These are phyloP conservation scores for Aspergillus egyptiacus DNA, from an alignment of 495 filamentous ascomycete genomes.

Conservation along the genomic window DNA sequence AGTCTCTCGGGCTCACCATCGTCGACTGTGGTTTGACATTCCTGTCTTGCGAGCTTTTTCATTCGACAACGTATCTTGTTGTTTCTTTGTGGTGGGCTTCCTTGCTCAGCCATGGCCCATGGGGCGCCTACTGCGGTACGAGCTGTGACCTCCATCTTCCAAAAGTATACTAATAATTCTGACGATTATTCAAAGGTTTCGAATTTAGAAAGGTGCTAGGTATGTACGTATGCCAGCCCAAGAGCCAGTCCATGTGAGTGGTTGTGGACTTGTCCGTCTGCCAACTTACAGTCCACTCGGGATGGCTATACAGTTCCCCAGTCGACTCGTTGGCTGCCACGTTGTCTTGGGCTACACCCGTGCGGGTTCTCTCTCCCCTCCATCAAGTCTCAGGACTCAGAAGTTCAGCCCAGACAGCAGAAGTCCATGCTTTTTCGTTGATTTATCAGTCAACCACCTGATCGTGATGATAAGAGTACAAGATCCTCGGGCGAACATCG, in stretches of 20 bases:
- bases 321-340: constrained; percentile 25
- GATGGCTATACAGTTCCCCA: constrained; percentile 11
- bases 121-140: constrained; percentile 14
- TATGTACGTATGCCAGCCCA: constrained; percentile 6
- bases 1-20: constrained; percentile 1
- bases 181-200: background rate
- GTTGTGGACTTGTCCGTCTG: constrained; percentile 12
- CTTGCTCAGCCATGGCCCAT: constrained; percentile 3
- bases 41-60: background rate
- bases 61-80: constrained; percentile 5
- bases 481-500: background rate
- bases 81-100: constrained; percentile 3
- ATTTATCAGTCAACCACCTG: background rate
- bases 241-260: background rate
- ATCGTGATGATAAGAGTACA: background rate
- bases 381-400: too few relatives aligned
- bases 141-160: background rate
- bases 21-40: constrained; percentile 1
- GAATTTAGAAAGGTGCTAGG: background rate
- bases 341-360: constrained; percentile 23
- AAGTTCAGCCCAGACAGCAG: background rate
- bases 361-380: constrained; percentile 13
- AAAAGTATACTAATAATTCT: too few relatives aligned
- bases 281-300: constrained; percentile 19
- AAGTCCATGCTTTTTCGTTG: background rate